A percentile compares a stretch with the other conserved stretches of the same genome.
Conservation (phyloP, 2,329 filamentous ascomycete species). For the Phyllosticta citriasiana region DNA sequence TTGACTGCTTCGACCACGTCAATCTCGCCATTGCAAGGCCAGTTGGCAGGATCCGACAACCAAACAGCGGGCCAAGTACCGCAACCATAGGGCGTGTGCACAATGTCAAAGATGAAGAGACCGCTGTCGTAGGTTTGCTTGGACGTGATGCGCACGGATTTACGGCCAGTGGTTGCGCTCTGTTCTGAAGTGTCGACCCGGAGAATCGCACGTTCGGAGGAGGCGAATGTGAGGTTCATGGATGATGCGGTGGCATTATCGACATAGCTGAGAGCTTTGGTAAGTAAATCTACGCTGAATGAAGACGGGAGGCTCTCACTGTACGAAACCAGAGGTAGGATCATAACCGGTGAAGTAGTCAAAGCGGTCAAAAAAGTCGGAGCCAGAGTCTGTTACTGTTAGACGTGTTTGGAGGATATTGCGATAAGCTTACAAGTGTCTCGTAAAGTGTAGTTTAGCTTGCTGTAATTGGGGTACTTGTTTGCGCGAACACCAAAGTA, state of each 20-base stretch:
- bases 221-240: constrained; percentile 1
- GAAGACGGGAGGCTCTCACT: constrained; percentile 13
- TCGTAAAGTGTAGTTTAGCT: constrained; percentile 4
- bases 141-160: constrained; percentile 21
- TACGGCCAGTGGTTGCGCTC: constrained; percentile 15
- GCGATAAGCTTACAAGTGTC: constrained; percentile 52
- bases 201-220: constrained; percentile 4
- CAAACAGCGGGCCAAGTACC: constrained; percentile 27
- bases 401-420: constrained; percentile 52
- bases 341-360: constrained; percentile 20
- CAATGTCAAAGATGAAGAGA: constrained; percentile 23
- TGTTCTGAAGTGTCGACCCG: constrained; percentile 28
- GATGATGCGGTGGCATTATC: constrained; percentile 10
- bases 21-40: constrained; percentile 23
- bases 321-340: constrained; percentile 21
- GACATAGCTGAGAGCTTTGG: constrained; percentile 10
- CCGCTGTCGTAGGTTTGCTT: constrained; percentile 19
- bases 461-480: constrained; percentile 8
- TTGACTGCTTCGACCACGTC: constrained; percentile 27
- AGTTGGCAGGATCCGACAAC: constrained; percentile 19
- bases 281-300: not conserved
- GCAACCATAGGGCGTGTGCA: constrained; percentile 23
- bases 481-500: constrained; percentile 5
- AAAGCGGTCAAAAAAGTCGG: constrained; percentile 25
- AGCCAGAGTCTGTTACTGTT: constrained; percentile 44